Evolutionary conservation across 2,329 filamentous ascomycete genomes (phyloP), one percentile per base, ranked within the genome.

Genomic region (Fusarium tjaetaba): DNA sequence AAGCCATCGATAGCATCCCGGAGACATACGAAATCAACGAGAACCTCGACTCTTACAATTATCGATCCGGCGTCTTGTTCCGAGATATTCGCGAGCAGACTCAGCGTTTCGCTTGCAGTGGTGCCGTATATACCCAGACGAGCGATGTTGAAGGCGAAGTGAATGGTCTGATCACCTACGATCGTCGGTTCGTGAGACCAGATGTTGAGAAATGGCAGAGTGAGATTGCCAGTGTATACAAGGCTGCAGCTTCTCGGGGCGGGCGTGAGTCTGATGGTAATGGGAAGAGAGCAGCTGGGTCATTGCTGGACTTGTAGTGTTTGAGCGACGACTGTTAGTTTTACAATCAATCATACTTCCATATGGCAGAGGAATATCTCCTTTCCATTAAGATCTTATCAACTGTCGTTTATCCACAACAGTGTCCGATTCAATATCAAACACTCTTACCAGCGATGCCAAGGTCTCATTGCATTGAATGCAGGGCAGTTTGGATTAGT

Each of bases 61-160:
- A 91, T 78, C 89, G 92, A 56, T 87, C 88, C 2, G 86, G 90
- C 46, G 74, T 86, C 22, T 84, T 93, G 3, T 87, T 92, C 30
- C 84, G 85, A 5, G 91, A 93, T 75, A 84, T 93, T 7, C 86
- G 87, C 42, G 88, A 91, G 61, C 86, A 92, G 76, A 88, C 93
- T 38, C 84, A 88, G 65, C 81, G 81, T 16, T 93, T 86, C 63
- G 85, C 88, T 0, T 94, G 92, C 81, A 92, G 88, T 39, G 92
- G 89, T 0, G 92, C 88, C 16, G 87, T 94, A 0, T 94, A 91
- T 87, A 94, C 92, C 2, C 92, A 94, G 83, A 94, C 91, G 0
- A 92, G 90, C 0, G 92, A 94, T 74, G 92, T 94, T 0, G 92
- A 94, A 78, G 92, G 91, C 9, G 92, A 94, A 79, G 90, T 94